Evolutionary conservation across 2,329 filamentous ascomycete genomes (phyloP).

Genomic region (Colletotrichum eremochloae): DNA sequence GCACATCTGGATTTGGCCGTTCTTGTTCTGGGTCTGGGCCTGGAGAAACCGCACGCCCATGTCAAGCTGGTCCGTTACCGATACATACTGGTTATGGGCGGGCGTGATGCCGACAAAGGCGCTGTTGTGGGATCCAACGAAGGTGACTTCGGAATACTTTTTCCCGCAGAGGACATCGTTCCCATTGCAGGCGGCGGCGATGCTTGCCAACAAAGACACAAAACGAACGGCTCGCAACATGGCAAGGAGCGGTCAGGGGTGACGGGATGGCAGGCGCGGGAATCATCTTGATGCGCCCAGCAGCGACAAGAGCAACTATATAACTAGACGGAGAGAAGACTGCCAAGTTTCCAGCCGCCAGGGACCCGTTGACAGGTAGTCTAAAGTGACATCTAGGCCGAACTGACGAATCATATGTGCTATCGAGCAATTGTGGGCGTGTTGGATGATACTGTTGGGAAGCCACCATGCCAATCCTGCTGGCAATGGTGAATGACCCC

Average conservation of each 20-base stretch:
- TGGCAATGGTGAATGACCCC: conserved; percentile 6
- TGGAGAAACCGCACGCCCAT: conserved; percentile 75
- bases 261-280: background rate
- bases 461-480: background rate
- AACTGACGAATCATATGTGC: conserved; percentile 22
- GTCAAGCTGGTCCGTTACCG: conserved; percentile 69
- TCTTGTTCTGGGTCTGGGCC: conserved; percentile 70
- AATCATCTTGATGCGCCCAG: background rate
- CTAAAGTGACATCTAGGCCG: conserved; percentile 30
- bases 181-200: conserved; percentile 66
- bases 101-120: conserved; percentile 71
- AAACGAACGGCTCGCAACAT: conserved; percentile 34
- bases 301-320: conserved; percentile 1
- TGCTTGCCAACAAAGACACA: conserved; percentile 42
- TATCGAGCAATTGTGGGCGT: background rate
- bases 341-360: background rate
- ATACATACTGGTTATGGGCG: conserved; percentile 71
- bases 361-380: background rate
- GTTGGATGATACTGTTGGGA: conserved; percentile 4
- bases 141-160: conserved; percentile 71
- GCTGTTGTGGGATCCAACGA: conserved; percentile 74
- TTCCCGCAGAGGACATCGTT: conserved; percentile 67
- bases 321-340: background rate
- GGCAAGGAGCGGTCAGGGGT: background rate
- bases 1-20: conserved; percentile 69